Evolutionary conservation across 495 filamentous ascomycete genomes (phyloP).

Genomic region (Cenococcum geophilum): DNA sequence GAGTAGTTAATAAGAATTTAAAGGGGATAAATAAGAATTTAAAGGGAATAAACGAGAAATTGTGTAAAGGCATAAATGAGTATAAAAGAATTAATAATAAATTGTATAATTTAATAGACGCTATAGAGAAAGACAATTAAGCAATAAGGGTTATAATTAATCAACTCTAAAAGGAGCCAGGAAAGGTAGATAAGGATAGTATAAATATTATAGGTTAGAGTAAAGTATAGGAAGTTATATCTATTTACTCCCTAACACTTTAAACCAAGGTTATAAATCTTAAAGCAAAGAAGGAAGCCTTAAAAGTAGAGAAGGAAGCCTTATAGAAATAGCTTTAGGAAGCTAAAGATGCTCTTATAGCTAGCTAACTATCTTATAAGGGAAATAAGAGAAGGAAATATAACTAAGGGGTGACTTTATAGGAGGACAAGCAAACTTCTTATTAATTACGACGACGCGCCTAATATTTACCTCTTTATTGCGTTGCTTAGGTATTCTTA

Average conservation of each 20-base stretch:
- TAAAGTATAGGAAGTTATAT: not conserved
- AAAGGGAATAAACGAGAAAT: no score
- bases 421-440: not conserved
- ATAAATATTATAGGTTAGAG: no score
- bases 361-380: not conserved
- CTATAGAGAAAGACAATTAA: conserved; percentile 1
- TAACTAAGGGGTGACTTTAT: not conserved
- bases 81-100: not conserved
- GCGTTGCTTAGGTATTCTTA: not conserved
- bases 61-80: no score
- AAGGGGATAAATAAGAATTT: not conserved
- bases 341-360: not conserved
- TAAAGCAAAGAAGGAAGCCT: no score
- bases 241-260: not conserved
- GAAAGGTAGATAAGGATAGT: not conserved
- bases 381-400: not conserved
- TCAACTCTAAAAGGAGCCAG: not conserved
- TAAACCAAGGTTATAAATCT: not conserved
- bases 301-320: not conserved
- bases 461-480: not conserved
- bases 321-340: not conserved
- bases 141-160: not conserved
- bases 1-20: not conserved
- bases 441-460: not conserved
- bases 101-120: not conserved